Evolutionary conservation across 2,329 filamentous ascomycete genomes (phyloP).

Genomic region (Fusarium xyrophilum): DNA sequence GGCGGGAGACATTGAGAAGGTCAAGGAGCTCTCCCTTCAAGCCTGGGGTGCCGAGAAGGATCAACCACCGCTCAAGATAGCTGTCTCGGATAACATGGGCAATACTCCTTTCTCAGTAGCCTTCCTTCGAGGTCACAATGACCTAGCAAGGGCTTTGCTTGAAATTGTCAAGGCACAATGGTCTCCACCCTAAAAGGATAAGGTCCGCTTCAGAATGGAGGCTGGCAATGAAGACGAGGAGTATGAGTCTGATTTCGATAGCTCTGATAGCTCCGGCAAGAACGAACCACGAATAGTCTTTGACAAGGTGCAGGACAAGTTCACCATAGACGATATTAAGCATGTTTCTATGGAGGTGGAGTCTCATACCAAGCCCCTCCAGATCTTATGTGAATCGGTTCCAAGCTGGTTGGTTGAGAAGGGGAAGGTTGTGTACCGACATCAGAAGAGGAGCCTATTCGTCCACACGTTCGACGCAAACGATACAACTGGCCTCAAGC

Average conservation of each 20-base stretch:
- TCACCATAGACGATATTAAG: constrained; percentile 79
- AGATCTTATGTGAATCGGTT: constrained; percentile 55
- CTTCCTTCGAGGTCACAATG: constrained; percentile 68
- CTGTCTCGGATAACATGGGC: constrained; percentile 58
- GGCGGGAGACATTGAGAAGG: constrained; percentile 69
- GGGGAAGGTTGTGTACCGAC: constrained; percentile 30
- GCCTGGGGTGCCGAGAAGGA: constrained; percentile 62
- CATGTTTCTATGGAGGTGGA: constrained; percentile 73
- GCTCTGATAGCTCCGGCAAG: constrained; percentile 40
- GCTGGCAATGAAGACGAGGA: constrained; percentile 48
- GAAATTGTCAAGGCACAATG: constrained; percentile 76
- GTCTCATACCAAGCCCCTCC: constrained; percentile 63
- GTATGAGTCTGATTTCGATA: constrained; percentile 44
- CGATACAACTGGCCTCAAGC: constrained; percentile 60
- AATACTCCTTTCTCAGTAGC: constrained; percentile 73
- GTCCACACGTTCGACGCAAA: constrained; percentile 59
- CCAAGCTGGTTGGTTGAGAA: constrained; percentile 46
- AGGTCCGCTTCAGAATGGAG: constrained; percentile 58
- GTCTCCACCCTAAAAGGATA: constrained; percentile 60
- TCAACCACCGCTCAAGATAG: constrained; percentile 68
- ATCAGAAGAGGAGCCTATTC: constrained; percentile 44
- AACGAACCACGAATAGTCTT: constrained; percentile 55
- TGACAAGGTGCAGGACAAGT: constrained; percentile 68
- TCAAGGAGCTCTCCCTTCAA: constrained; percentile 69
- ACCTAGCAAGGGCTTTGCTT: constrained; percentile 70